Percentiles rank a stretch among this genome's conserved stretches.
These are phyloP conservation scores for Parascedosporium putredinis DNA, from an alignment of 2,329 filamentous ascomycete species.

Conservation along the genomic window DNA sequence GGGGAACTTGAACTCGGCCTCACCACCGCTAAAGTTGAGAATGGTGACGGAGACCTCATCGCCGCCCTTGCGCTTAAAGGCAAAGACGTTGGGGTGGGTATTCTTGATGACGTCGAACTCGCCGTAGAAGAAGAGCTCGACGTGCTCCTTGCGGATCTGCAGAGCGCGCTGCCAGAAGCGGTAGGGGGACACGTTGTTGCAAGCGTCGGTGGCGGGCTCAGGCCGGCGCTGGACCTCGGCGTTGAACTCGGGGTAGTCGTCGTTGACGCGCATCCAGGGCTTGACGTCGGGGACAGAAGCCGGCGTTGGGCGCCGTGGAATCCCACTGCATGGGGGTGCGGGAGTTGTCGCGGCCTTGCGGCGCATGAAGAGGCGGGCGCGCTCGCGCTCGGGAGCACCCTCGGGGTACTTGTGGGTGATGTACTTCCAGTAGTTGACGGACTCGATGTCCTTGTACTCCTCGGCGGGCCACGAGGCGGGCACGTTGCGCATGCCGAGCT, in stretches of 20 bases:
- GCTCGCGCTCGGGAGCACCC: slow-evolving; percentile 25
- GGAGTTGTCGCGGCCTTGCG: slow-evolving; percentile 58
- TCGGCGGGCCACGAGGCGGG: slow-evolving; percentile 49
- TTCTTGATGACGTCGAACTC: slow-evolving; percentile 20
- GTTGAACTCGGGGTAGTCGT: slow-evolving; percentile 53
- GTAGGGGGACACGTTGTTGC: slow-evolving; percentile 35
- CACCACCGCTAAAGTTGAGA: slow-evolving; percentile 5
- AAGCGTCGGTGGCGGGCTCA: neutral
- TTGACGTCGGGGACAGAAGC: slow-evolving; percentile 45
- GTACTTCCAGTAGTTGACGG: slow-evolving; percentile 38
- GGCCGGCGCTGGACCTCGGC: slow-evolving; percentile 38
- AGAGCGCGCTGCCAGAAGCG: slow-evolving; percentile 52
- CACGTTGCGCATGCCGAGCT: slow-evolving; percentile 57
- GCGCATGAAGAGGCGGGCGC: slow-evolving; percentile 32
- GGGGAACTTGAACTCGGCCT: slow-evolving; percentile 2
- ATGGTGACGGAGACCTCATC: neutral
- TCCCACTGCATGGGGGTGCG: slow-evolving; percentile 66
- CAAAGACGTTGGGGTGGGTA: slow-evolving; percentile 4
- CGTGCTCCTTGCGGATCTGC: slow-evolving; percentile 46
- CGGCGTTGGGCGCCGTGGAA: slow-evolving; percentile 42
- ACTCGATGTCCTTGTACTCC: slow-evolving; percentile 60
- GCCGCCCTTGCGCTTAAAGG: neutral
- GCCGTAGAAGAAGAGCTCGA: slow-evolving; percentile 58
- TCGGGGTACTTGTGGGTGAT: slow-evolving; percentile 26
- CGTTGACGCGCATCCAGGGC: slow-evolving; percentile 64